Percentiles rank a stretch among this genome's conserved stretches.
phyloP scores from a whole-genome alignment of 2,329 filamentous ascomycete genomes.

The Verticillium longisporum region DNA sequence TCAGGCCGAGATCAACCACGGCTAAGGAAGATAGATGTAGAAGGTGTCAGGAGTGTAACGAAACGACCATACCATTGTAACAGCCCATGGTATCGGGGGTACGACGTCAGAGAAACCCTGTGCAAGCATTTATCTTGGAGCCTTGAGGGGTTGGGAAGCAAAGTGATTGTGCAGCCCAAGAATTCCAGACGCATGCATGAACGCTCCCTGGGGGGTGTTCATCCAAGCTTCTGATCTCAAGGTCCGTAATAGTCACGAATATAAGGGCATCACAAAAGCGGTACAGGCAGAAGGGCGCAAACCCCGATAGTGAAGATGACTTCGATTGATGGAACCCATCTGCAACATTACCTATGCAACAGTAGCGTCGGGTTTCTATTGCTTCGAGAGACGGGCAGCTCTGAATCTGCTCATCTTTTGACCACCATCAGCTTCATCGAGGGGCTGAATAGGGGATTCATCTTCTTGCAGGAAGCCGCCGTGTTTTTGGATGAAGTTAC shows the following conservation, averaged over 20 bases:
- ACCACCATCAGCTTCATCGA: slow-evolving; percentile 60
- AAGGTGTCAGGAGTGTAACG: slow-evolving; percentile 58
- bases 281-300: background rate
- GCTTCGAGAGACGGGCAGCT: slow-evolving; percentile 56
- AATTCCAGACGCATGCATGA: background rate
- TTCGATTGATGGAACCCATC: slow-evolving; percentile 8
- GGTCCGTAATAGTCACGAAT: slow-evolving; percentile 23
- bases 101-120: slow-evolving; percentile 57
- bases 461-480: slow-evolving; percentile 75
- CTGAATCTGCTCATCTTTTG: slow-evolving; percentile 67
- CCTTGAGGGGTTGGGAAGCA: slow-evolving; percentile 44
- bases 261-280: background rate
- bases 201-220: background rate
- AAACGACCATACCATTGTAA: slow-evolving; percentile 46
- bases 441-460: slow-evolving; percentile 57
- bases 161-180: slow-evolving; percentile 45
- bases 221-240: slow-evolving; percentile 37
- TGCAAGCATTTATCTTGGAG: slow-evolving; percentile 46
- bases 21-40: slow-evolving; percentile 1
- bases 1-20: slow-evolving; percentile 55
- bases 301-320: slow-evolving; percentile 6
- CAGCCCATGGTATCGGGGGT: slow-evolving; percentile 17
- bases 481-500: slow-evolving; percentile 73
- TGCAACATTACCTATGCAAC: background rate
- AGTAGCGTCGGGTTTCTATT: slow-evolving; percentile 42